Conservation (phyloP, 768 basidiomycete genomes). For the Rhizopogon rudus region DNA sequence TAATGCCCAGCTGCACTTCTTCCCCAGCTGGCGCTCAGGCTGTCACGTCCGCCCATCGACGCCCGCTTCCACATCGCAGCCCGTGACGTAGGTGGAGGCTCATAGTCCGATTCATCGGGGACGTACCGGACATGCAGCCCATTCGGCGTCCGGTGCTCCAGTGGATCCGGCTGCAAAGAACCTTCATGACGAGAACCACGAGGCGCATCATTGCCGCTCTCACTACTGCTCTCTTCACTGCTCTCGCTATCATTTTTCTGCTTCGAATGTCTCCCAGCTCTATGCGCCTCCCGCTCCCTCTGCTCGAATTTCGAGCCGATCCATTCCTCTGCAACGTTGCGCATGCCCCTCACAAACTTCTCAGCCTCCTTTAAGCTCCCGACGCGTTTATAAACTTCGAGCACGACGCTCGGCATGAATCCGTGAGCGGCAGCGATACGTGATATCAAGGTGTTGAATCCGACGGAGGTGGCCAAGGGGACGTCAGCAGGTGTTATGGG, state of each 20-base stretch:
- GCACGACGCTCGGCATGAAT: conserved; percentile 36
- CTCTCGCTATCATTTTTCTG: conserved; percentile 1
- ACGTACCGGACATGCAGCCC: conserved; percentile 7
- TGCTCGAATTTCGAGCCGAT: conserved; percentile 8
- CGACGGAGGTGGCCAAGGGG: conserved; percentile 15
- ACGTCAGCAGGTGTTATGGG: conserved; percentile 9
- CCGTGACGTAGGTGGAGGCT: conserved; percentile 22
- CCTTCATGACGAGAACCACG: not conserved
- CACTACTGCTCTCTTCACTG: too few species aligned
- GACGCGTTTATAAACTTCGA: conserved; percentile 29
- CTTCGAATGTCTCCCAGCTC: not conserved
- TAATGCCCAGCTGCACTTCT: not conserved
- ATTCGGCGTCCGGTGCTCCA: not conserved
- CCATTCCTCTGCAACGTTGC: conserved; percentile 28
- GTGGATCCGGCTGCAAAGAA: not conserved
- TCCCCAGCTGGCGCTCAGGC: not conserved
- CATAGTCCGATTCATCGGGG: conserved; percentile 17
- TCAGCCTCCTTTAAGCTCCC: conserved; percentile 35
- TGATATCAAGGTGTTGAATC: conserved; percentile 27
- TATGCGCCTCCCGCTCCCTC: not conserved
- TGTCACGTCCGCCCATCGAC: not conserved
- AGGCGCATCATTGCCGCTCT: not conserved
- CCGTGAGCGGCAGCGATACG: conserved; percentile 43
- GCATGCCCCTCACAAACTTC: conserved; percentile 32
- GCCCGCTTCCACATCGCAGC: conserved; percentile 21